Base-by-base conservation (phyloP, 2,329 filamentous ascomycete species). In the Pseudovirgaria hyperparasitica region DNA sequence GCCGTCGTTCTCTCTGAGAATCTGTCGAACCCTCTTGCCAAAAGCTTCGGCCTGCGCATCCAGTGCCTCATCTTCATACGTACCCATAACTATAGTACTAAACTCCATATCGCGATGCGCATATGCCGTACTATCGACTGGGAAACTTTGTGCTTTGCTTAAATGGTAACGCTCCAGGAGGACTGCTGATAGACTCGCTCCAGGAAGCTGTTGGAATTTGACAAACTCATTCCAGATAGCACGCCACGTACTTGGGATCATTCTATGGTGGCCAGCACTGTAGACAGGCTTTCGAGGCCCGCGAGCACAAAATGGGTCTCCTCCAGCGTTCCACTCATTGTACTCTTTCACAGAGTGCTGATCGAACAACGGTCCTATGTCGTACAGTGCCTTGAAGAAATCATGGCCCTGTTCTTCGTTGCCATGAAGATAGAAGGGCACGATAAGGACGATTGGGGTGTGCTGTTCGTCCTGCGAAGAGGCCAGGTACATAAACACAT, bases 231-330 rank as follows among this genome's bases (percentile, higher is more conserved):
- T 40, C 52, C 54, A 61, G 17, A 58, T 41, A 14, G 45, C 33
- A 5, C 45, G 48, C 55, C 57, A 62, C n/a, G 45, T 47, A 1
- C 39, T 19, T 0, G 55, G 39, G 17, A 46, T 39, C 47, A 61
- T 46, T 11, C 32, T 40, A 6, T 40, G 42, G 23, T 60, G 39
- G 5, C 43, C 46, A 1, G 46, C 46, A 27, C 42, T 46, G 34
- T 47, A 58, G 5, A 52, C 43, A 1, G 57, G 56, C 36, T 61
- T 62, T 23, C 55, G 52, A 1, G 39, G 54, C 6, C 50, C 55
- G 3, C 41, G 40, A 2, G 28, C 27, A 36, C 57, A 61, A 37
- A 57, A 57, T 4, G 34, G 31, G 27, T 54, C 50, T 23, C 45
- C 50, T 5, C 39, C 55, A 4, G 42, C 40, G 36, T 62, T 62